Conservation (phyloP, 1,284 basidiomycete species). For the Microbotryum saponariae region DNA sequence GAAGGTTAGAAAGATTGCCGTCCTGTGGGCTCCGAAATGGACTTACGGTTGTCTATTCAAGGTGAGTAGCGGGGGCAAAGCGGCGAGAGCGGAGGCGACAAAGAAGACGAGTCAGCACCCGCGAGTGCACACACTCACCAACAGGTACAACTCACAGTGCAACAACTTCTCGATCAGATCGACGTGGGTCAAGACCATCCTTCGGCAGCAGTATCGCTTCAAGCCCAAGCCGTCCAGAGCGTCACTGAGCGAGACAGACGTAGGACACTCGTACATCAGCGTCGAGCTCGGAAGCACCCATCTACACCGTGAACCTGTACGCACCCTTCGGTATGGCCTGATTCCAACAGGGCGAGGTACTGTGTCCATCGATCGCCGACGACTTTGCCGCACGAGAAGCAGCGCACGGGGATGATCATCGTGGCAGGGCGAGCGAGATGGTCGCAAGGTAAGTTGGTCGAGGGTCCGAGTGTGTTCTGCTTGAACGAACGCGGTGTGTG, state of each 20-base stretch:
- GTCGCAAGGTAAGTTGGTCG: background rate
- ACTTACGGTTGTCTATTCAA: no score
- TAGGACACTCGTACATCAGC: background rate
- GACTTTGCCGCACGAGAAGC: constrained; percentile 55
- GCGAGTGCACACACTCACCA: no score
- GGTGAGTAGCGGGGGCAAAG: no score
- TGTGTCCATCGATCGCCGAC: constrained; percentile 71
- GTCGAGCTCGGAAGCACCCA: background rate
- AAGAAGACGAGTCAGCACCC: no score
- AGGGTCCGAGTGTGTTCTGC: no score
- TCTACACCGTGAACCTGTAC: constrained; percentile 36
- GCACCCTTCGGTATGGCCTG: constrained; percentile 76
- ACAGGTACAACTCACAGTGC: constrained; percentile 18
- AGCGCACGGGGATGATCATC: constrained; percentile 72
- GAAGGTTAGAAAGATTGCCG: no score
- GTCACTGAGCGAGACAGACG: constrained; percentile 52
- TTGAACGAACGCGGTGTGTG: no score
- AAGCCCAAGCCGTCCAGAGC: constrained; percentile 85
- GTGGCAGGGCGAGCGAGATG: background rate
- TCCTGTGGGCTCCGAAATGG: no score
- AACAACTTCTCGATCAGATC: constrained; percentile 35
- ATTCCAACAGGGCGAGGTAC: constrained; percentile 68
- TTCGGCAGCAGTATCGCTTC: constrained; percentile 89
- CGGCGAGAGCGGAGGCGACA: no score
- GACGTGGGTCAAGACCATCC: constrained; percentile 97